These are phyloP conservation scores for Andalucia godoyi DNA, from an alignment of 78 protist genomes.

Conservation along the genomic window DNA sequence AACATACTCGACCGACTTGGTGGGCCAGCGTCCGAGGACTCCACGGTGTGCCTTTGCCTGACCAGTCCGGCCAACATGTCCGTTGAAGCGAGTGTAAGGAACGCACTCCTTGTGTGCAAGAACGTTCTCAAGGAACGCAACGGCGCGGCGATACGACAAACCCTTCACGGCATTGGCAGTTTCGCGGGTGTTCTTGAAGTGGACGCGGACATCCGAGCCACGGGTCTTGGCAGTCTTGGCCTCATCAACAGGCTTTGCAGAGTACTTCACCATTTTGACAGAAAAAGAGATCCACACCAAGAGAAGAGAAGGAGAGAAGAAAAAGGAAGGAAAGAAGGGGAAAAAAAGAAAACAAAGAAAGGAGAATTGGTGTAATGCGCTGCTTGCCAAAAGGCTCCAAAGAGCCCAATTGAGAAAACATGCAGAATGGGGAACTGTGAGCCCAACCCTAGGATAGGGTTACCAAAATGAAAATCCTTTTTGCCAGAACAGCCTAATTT, in stretches of 20 bases:
- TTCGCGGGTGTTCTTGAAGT: slow-evolving; percentile 83
- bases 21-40: slow-evolving; percentile 87
- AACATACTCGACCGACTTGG: slow-evolving; percentile 66
- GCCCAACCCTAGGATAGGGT: too few relatives aligned
- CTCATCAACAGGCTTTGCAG: neutral
- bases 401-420: too few relatives aligned
- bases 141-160: slow-evolving; percentile 60
- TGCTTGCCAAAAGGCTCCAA: too few relatives aligned
- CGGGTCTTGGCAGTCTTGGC: slow-evolving; percentile 61
- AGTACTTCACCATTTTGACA: slow-evolving; percentile 7
- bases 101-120: slow-evolving; percentile 64
- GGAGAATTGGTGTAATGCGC: too few relatives aligned
- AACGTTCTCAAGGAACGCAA: slow-evolving; percentile 67
- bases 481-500: too few relatives aligned
- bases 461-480: too few relatives aligned
- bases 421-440: too few relatives aligned
- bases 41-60: slow-evolving; percentile 60
- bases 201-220: slow-evolving; percentile 76
- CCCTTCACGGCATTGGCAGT: slow-evolving; percentile 61
- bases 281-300: too few relatives aligned
- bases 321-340: too few relatives aligned
- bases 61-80: slow-evolving; percentile 76
- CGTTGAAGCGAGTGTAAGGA: slow-evolving; percentile 81
- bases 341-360: too few relatives aligned
- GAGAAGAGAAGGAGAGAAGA: too few relatives aligned